phyloP scores from a whole-genome alignment of 169 alveolate genomes.

The Eimeria necatrix region DNA sequence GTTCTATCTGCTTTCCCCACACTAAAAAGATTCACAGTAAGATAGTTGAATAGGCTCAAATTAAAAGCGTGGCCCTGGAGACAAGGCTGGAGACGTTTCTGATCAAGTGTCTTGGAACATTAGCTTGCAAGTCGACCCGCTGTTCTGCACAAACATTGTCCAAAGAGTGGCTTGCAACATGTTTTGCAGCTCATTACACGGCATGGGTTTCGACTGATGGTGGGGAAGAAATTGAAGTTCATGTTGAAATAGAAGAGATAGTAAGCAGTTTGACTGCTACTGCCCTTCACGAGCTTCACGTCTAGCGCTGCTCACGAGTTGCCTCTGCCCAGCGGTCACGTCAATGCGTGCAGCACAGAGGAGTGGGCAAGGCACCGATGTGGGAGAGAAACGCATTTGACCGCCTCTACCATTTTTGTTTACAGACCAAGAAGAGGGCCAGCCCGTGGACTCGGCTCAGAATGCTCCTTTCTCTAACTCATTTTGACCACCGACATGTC shows the following conservation, averaged over 20 bases:
- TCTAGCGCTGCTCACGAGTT: neutral
- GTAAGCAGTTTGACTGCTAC: too few relatives aligned
- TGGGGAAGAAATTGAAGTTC: too few relatives aligned
- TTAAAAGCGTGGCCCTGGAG: too few relatives aligned
- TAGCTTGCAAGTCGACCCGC: neutral
- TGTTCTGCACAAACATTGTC: neutral
- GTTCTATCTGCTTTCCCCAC: conserved; percentile 21
- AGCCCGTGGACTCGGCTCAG: neutral
- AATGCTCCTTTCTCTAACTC: neutral
- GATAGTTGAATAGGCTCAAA: too few relatives aligned
- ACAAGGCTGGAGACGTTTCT: neutral
- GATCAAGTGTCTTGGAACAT: neutral
- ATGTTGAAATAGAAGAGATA: too few relatives aligned
- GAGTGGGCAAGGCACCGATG: too few relatives aligned
- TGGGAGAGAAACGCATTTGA: too few relatives aligned
- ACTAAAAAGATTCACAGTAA: neutral
- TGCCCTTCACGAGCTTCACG: too few relatives aligned
- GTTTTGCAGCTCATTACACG: neutral
- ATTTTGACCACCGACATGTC: neutral
- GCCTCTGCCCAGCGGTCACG: neutral
- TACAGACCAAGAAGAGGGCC: neutral
- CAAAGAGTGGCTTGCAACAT: neutral
- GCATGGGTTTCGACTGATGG: neutral
- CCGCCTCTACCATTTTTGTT: neutral
- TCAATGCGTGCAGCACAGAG: neutral